Conservation (phyloP, 2,329 filamentous ascomycete species). For the Botrytis fragariae region DNA sequence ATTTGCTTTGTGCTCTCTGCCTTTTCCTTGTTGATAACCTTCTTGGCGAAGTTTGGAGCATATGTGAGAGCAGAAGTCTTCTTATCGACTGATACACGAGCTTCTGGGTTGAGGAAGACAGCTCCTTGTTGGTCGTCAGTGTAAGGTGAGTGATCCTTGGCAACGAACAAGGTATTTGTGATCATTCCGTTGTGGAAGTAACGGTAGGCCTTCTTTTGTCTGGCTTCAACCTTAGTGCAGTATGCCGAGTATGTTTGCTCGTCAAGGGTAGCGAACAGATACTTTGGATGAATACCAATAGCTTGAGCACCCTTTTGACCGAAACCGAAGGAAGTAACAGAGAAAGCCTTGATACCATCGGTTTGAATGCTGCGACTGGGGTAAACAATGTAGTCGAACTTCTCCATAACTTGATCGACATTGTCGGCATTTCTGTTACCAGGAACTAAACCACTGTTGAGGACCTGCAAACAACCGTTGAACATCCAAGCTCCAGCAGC, state of each 20-base stretch:
- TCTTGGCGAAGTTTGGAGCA: slow-evolving; percentile 62
- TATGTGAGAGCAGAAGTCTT: slow-evolving; percentile 79
- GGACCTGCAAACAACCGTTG: slow-evolving; percentile 94
- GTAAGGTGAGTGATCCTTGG: slow-evolving; percentile 90
- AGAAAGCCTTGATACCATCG: slow-evolving; percentile 97
- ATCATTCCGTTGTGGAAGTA: slow-evolving; percentile 98
- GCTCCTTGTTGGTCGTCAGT: slow-evolving; percentile 79
- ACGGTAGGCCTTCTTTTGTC: slow-evolving; percentile 98
- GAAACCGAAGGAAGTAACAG: slow-evolving; percentile 97
- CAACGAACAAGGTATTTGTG: slow-evolving; percentile 96
- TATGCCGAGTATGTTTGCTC: slow-evolving; percentile 79
- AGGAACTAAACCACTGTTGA: slow-evolving; percentile 90
- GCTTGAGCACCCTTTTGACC: slow-evolving; percentile 98
- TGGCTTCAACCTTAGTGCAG: slow-evolving; percentile 81
- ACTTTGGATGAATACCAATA: slow-evolving; percentile 94
- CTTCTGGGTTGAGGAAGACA: slow-evolving; percentile 91
- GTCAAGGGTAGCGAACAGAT: slow-evolving; percentile 92
- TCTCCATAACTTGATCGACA: slow-evolving; percentile 91
- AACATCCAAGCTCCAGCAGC: slow-evolving; percentile 99
- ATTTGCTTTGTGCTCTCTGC: slow-evolving; percentile 57
- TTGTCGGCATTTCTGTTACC: slow-evolving; percentile 99
- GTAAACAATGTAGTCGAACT: slow-evolving; percentile 97
- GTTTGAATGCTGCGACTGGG: slow-evolving; percentile 94
- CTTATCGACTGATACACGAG: slow-evolving; percentile 80
- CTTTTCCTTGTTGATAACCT: slow-evolving; percentile 60